These are phyloP conservation scores for Austropuccinia psidii DNA, from an alignment of 1,284 basidiomycete species.

Conservation along the genomic window DNA sequence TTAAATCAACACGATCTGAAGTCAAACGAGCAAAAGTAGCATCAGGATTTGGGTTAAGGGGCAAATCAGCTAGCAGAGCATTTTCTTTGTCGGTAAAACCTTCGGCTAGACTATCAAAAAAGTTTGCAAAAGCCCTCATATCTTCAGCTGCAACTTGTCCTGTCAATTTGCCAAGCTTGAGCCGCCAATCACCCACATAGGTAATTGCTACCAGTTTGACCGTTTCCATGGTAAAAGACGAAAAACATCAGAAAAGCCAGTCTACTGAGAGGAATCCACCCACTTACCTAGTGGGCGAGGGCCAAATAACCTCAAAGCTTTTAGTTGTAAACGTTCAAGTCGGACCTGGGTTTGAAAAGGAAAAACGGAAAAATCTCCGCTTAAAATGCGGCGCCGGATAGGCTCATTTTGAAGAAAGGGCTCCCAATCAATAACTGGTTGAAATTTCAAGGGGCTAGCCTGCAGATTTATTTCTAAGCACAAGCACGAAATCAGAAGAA, in stretches of 20 bases:
- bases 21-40: slow-evolving; percentile 15
- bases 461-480: slow-evolving; percentile 7
- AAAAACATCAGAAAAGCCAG: no score
- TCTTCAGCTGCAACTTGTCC: slow-evolving; percentile 10
- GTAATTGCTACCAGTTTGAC: slow-evolving; percentile 6
- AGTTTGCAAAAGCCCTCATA: slow-evolving; percentile 7
- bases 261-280: no score
- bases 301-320: neutral
- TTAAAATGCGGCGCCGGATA: neutral
- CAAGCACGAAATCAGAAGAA: neutral
- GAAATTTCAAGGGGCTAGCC: slow-evolving; percentile 1
- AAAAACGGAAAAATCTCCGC: slow-evolving; percentile 7
- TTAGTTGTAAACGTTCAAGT: slow-evolving; percentile 5
- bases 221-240: no score
- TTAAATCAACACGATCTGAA: slow-evolving; percentile 12
- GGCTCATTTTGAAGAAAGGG: neutral
- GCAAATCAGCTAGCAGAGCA: slow-evolving; percentile 7
- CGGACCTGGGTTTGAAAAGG: slow-evolving; percentile 17
- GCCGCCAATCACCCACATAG: slow-evolving; percentile 25
- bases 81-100: slow-evolving; percentile 11
- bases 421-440: slow-evolving; percentile 13
- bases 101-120: neutral
- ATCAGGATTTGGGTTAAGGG: neutral
- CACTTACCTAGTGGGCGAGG: slow-evolving; percentile 5
- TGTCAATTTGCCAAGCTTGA: slow-evolving; percentile 8